phyloP scores from a whole-genome alignment of 768 basidiomycete genomes.

The Phylloporus scabripes region DNA sequence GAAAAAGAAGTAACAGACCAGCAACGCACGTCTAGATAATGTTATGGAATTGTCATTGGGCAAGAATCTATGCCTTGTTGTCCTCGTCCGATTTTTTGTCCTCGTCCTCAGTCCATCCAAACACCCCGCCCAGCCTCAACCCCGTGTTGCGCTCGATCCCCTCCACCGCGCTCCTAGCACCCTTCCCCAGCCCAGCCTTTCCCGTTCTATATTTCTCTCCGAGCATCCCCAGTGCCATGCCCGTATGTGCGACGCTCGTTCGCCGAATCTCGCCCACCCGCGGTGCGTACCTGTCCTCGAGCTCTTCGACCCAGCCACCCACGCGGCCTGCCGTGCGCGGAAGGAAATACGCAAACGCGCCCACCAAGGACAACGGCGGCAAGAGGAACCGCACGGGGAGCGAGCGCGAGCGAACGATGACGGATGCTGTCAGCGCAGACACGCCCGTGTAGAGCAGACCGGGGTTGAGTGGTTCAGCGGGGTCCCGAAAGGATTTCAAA shows the following conservation, averaged over 20 bases:
- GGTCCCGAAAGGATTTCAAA: conserved; percentile 75
- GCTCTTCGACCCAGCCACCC: conserved; percentile 52
- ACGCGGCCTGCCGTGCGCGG: conserved; percentile 76
- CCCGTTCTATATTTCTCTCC: conserved; percentile 48
- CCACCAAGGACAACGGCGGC: conserved; percentile 67
- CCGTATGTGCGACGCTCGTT: conserved; percentile 53
- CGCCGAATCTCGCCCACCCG: conserved; percentile 61
- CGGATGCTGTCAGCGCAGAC: conserved; percentile 81
- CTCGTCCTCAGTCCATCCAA: conserved; percentile 38
- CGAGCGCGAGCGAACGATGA: conserved; percentile 73
- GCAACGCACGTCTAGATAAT: too few relatives aligned
- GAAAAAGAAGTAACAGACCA: conserved; percentile 16
- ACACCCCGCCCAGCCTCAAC: conserved; percentile 58
- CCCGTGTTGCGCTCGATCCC: conserved; percentile 67
- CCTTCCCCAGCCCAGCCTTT: conserved; percentile 38
- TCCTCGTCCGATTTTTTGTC: conserved; percentile 15
- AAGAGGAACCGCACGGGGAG: conserved; percentile 65
- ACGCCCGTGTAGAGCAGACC: conserved; percentile 89
- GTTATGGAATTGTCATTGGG: not conserved
- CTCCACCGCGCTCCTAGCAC: conserved; percentile 44
- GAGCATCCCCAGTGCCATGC: conserved; percentile 53
- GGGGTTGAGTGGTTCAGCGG: conserved; percentile 79
- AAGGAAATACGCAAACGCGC: conserved; percentile 78
- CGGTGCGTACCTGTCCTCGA: conserved; percentile 73
- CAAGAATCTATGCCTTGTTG: conserved; percentile 11